Conservation (phyloP, 768 basidiomycete species). For the Agaricus blazei region DNA sequence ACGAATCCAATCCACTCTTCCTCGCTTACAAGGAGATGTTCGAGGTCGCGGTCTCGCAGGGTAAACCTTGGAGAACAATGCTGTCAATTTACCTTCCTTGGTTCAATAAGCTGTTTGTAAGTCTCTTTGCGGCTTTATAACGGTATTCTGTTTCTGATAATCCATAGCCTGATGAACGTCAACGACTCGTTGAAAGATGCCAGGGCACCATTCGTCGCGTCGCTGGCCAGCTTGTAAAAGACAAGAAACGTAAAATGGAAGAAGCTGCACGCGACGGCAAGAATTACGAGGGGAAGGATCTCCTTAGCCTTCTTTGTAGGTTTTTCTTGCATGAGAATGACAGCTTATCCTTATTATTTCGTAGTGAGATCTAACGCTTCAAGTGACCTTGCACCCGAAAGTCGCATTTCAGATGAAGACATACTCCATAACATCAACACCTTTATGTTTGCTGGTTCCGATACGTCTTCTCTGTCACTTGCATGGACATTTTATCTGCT, state of each 20-base stretch:
- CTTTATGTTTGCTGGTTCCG: constrained; percentile 88
- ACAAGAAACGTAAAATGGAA: constrained; percentile 71
- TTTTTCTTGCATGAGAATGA: not conserved
- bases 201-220: constrained; percentile 60
- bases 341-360: not conserved
- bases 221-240: constrained; percentile 71
- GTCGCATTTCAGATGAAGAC: constrained; percentile 83
- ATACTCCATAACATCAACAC: constrained; percentile 84
- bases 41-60: constrained; percentile 60
- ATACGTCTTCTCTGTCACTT: constrained; percentile 77
- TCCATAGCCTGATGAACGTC: constrained; percentile 48
- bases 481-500: constrained; percentile 83
- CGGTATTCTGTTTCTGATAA: not conserved
- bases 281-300: constrained; percentile 59
- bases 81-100: constrained; percentile 57
- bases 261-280: constrained; percentile 51
- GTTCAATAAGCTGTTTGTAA: constrained; percentile 49
- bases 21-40: constrained; percentile 85
- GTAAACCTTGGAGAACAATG: constrained; percentile 36
- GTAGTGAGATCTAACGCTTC: constrained; percentile 82
- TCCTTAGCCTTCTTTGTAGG: constrained; percentile 74
- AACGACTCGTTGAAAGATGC: constrained; percentile 47
- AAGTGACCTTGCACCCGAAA: constrained; percentile 59
- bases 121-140: constrained; percentile 18
- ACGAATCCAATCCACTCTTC: constrained; percentile 76